Evolutionary conservation across 2,329 filamentous ascomycete species (phyloP), one percentile per base, ranked within the genome.

Genomic region (Chaetomium sp.): DNA sequence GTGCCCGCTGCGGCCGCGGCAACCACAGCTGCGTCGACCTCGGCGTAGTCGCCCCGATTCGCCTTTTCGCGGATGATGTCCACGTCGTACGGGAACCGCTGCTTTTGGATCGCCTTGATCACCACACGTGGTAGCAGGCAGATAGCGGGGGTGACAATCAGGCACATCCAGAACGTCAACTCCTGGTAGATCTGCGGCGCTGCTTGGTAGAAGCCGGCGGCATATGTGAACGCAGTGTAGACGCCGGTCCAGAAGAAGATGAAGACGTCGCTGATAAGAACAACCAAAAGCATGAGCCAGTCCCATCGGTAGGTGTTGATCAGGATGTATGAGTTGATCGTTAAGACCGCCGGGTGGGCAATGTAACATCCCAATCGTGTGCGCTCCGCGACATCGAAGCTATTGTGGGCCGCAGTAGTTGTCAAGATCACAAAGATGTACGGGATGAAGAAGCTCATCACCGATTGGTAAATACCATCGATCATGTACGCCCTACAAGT

Each of bases 241-340:
- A 95, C 80, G 35, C 91, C 94, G 5, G 94, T 96, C 91, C 94
- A 97, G 75, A 95, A 87, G 78, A 91, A 99, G 67, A 97, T 83
- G 65, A 96, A 82, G 35, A 97, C 70, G 59, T 88, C 87, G 72
- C 91, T 96, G 70, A 97, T 80, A 32, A 74, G 73, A 51, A 95
- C 87, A 59, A 96, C 86, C 57, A 96, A 76, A 27, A 91, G 72
- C 73, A 95, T 95, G 66, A 99, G 78, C 92, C 92, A 99, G 70
- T 99, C 94, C 94, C 94, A 99, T 58, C 92, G 84, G 71, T 96
- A 97, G 0, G 89, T 95, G 73, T 99, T 99, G 75, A 97, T 85
- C 61, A 99, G 77, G 63, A 99, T 89, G 75, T 97, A 99, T 57
- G 86, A 76, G 71, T 99, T 99, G 76, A 96, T 95, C 42, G 89